Conservation (phyloP, 2,329 filamentous ascomycete genomes). For the Phialophora chinensis region DNA sequence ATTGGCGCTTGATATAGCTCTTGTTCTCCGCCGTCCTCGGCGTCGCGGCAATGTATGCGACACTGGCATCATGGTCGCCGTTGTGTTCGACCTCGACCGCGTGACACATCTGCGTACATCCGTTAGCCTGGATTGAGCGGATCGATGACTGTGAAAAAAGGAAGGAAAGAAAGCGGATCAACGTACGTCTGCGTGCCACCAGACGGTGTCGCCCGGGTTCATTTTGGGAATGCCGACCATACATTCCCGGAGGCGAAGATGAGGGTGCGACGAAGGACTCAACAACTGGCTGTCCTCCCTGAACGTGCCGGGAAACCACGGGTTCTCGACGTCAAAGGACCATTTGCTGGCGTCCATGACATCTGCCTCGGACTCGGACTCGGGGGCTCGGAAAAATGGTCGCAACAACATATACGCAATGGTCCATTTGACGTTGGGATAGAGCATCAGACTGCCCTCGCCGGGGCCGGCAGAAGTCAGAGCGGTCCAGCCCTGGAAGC, state of each 20-base stretch:
- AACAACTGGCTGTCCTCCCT: constrained; percentile 46
- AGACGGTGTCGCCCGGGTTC: constrained; percentile 50
- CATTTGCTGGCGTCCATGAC: constrained; percentile 48
- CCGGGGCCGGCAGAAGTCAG: constrained; percentile 45
- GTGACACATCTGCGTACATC: constrained; percentile 35
- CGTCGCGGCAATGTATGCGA: constrained; percentile 48
- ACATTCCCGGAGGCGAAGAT: constrained; percentile 48
- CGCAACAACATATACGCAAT: constrained; percentile 52
- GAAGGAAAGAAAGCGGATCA: background rate
- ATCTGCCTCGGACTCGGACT: constrained; percentile 40
- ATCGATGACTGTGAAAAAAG: no score
- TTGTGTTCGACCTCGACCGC: constrained; percentile 50
- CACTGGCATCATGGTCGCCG: constrained; percentile 45
- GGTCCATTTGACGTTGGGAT: constrained; percentile 47
- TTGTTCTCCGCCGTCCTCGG: constrained; percentile 45
- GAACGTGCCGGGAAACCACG: constrained; percentile 50
- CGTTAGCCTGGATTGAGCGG: background rate
- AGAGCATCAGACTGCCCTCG: constrained; percentile 51
- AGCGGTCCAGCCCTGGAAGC: constrained; percentile 54
- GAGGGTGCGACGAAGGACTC: constrained; percentile 53
- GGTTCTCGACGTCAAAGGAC: constrained; percentile 43
- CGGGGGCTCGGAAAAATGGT: constrained; percentile 50
- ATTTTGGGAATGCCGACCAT: constrained; percentile 49
- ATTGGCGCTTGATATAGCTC: constrained; percentile 54
- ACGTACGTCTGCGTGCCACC: constrained; percentile 48